Evolutionary conservation across 169 alveolate genomes (phyloP), one percentile per base, ranked within the genome.

Genomic region (Cyclospora cayetanensis): DNA sequence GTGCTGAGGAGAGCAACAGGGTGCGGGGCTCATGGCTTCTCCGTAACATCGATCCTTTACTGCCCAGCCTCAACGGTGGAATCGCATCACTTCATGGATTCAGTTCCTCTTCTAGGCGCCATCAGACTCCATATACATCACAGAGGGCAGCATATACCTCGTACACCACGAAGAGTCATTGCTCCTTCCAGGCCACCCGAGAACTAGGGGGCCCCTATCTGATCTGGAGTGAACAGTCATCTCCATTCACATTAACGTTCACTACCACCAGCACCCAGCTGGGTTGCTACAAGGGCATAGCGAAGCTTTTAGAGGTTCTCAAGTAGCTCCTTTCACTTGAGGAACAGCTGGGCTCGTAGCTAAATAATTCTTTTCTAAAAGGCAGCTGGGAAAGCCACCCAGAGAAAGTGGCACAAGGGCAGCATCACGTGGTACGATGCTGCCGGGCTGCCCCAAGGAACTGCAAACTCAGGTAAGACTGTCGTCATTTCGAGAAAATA

Each of bases 371-470:
- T n/a, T n/a, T n/a, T n/a, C n/a, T n/a, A 15, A 63, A 63, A 25
- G 34, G 0, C 11, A 63, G 35, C 1, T 12, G 74, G 42, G 31
- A 15, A 11, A 0, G 15, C 9, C 25, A 55, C 35, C 42, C 37
- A 39, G 74, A 63, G 74, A 20, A 68, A 50, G 43, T 34, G 27
- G 52, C n/a, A 50, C 80, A 68, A 68, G n/a, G 50, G 46, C 15
- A 20, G 80, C 50, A 31, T 39, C 39, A 15, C 80, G 31, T 50
- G 18, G 18, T 68, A 68, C 80, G 80, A 68, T 68, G 80, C 80
- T 34, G 39, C n/a, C 37, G 80, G 80, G 80, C 80, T 68, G 52
- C 50, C 3, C 37, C 5, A 50, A 20, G 52, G 0, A 2, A 39
- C 50, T 29, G 80, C 50, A 34, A 9, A 34, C 31, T 68, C 80